phyloP scores from a whole-genome alignment of 805 yeast genomes.

The Grigorovia jiainica region DNA sequence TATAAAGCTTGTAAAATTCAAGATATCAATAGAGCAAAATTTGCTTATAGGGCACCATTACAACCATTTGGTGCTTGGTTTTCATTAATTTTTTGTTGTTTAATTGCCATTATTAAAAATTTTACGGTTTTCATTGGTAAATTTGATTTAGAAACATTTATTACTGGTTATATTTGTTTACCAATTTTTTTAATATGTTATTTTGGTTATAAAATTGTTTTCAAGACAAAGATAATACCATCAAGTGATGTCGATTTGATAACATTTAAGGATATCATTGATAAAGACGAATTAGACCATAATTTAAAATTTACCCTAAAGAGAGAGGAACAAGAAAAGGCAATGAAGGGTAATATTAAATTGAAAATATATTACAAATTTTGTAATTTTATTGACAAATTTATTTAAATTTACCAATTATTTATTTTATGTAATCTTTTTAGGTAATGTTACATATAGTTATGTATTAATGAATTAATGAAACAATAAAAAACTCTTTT shows the following conservation, averaged over 20 bases:
- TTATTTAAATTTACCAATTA: neutral
- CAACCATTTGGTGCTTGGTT: slow-evolving; percentile 59
- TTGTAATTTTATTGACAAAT: neutral
- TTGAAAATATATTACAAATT: neutral
- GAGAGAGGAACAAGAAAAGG: neutral
- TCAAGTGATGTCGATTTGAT: slow-evolving; percentile 47
- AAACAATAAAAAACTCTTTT: neutral
- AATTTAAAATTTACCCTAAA: neutral
- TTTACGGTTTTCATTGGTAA: slow-evolving; percentile 58
- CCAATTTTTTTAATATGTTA: slow-evolving; percentile 42
- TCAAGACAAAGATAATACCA: slow-evolving; percentile 37
- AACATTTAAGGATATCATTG: slow-evolving; percentile 14
- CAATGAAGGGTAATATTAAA: neutral
- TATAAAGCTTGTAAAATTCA: slow-evolving; percentile 47
- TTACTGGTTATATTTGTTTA: slow-evolving; percentile 69
- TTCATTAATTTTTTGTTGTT: slow-evolving; percentile 41
- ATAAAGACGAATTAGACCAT: slow-evolving; percentile 17
- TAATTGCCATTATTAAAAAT: slow-evolving; percentile 55
- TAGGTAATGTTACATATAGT: no score
- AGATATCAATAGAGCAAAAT: slow-evolving; percentile 34
- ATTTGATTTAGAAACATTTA: slow-evolving; percentile 54
- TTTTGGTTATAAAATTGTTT: slow-evolving; percentile 47
- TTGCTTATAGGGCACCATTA: slow-evolving; percentile 54
- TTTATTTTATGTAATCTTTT: no score
- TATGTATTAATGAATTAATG: neutral